A percentile compares a stretch with the other conserved stretches of the same genome.
phyloP scores from a whole-genome alignment of 371 early-diverging fungal species.

The Mortierella sp. region DNA sequence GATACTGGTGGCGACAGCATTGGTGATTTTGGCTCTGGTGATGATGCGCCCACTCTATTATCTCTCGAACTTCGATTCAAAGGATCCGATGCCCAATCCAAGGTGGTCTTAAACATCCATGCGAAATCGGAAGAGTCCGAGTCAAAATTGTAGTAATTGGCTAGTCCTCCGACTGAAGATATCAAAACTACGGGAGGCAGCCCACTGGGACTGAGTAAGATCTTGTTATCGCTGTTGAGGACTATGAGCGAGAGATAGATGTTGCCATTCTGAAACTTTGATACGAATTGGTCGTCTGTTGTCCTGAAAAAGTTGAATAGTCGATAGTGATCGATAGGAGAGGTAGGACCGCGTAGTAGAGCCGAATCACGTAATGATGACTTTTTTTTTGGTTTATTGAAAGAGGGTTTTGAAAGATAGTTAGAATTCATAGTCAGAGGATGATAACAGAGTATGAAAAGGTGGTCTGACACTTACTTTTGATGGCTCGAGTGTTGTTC shows the following conservation, averaged over 20 bases:
- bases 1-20: constrained; percentile 27
- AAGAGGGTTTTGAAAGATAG: not conserved
- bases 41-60: not conserved
- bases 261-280: constrained; percentile 42
- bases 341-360: constrained; percentile 26
- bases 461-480: constrained; percentile 22
- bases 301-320: constrained; percentile 50
- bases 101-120: constrained; percentile 54
- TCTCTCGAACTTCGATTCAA: not conserved
- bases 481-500: constrained; percentile 28
- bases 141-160: constrained; percentile 52
- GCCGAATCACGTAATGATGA: constrained; percentile 34
- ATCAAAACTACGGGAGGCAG: constrained; percentile 37
- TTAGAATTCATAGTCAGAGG: not conserved
- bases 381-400: no score
- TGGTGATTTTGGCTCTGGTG: constrained; percentile 14
- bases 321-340: constrained; percentile 46
- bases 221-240: constrained; percentile 51
- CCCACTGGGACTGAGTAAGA: constrained; percentile 43
- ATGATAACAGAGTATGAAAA: not conserved
- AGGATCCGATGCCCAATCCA: constrained; percentile 44
- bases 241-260: constrained; percentile 47
- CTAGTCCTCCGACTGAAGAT: constrained; percentile 30
- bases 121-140: constrained; percentile 51
- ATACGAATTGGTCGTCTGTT: constrained; percentile 39